Evolutionary conservation across 352 stramenopile species (phyloP), one percentile per base, ranked within the genome.

Genomic region (Pythium catenulatum): DNA sequence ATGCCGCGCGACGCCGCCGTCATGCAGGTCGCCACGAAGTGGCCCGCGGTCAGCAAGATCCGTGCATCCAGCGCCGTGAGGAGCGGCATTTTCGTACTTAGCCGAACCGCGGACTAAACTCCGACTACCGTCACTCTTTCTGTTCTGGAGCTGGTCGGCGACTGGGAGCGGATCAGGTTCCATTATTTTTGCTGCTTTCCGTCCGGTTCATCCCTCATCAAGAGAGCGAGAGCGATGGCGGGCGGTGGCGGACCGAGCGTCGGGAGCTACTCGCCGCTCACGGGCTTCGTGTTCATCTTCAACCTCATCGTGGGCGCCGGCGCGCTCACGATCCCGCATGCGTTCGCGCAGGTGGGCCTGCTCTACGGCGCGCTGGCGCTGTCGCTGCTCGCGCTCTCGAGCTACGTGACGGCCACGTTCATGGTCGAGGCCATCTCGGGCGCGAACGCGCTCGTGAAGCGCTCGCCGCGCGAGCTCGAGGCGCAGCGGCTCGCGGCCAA

Each of bases 231-330:
- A 23, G 56, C 34, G 39, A 97, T 96, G 94, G 91, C 91, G 39
- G 90, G 92, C 79, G 91, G 90, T 69, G 89, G 76, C n/a, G 88
- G 85, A 9, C 90, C 56, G 56, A 39, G 66, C 77, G 92, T 93
- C 66, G 93, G 94, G 23, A 96, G 92, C 89, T 98, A 98, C 89
- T 97, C 95, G 85, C 94, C 95, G 81, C 87, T 96, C 65, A 98
- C 95, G 83, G 95, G 95, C 89, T 98, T 98, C 82, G 91, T 98
- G n/a, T 98, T 98, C 90, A 96, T 98, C 88, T 98, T 98, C 89
- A 98, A 98, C 89, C 95, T 98, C 82, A 97, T 98, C 79, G 95
- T 98, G 37, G 95, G 95, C 65, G 95, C 95, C 39, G 95, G 95
- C 45, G 95, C 95, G 75, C 94, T 98, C 72, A 98, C 95, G 23